phyloP scores from a whole-genome alignment of 257 asterid genomes.

The Schizonepeta tenuifolia region DNA sequence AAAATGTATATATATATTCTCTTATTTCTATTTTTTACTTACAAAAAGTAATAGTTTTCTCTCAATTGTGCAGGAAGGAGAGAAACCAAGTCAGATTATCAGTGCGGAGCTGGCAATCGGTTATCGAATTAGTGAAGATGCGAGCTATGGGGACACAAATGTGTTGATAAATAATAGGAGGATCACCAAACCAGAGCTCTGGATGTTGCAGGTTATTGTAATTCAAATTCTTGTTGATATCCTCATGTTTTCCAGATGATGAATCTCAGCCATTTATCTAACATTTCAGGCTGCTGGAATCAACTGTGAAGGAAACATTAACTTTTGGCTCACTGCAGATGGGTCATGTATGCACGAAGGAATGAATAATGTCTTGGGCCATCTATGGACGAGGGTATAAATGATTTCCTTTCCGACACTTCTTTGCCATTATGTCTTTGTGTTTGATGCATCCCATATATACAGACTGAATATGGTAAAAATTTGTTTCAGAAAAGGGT shows the following conservation, averaged over 20 bases:
- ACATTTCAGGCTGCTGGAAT: slow-evolving; percentile 56
- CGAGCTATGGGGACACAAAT: slow-evolving; percentile 82
- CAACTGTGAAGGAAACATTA: slow-evolving; percentile 57
- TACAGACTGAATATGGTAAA: slow-evolving; percentile 22
- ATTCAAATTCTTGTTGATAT: not conserved
- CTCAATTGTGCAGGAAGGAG: slow-evolving; percentile 70
- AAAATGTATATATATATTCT: not conserved
- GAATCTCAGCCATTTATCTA: not conserved
- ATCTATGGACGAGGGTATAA: slow-evolving; percentile 48
- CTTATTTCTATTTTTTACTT: slow-evolving; percentile 4
- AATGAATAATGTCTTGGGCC: slow-evolving; percentile 34
- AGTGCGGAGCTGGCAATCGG: slow-evolving; percentile 70
- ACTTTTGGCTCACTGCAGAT: slow-evolving; percentile 67
- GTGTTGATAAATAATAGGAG: slow-evolving; percentile 70
- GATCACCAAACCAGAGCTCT: slow-evolving; percentile 76
- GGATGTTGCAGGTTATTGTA: slow-evolving; percentile 56
- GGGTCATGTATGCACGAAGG: slow-evolving; percentile 51
- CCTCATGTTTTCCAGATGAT: slow-evolving; percentile 1
- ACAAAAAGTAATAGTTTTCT: slow-evolving; percentile 21
- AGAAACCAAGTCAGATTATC: slow-evolving; percentile 83
- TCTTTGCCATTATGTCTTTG: not conserved
- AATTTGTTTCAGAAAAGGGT: slow-evolving; percentile 52
- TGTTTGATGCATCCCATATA: slow-evolving; percentile 16
- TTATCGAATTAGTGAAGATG: slow-evolving; percentile 47
- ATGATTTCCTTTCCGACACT: not conserved